Conservation (phyloP, 1,139 yeast species). For the Saccharomyces hybrid region DNA sequence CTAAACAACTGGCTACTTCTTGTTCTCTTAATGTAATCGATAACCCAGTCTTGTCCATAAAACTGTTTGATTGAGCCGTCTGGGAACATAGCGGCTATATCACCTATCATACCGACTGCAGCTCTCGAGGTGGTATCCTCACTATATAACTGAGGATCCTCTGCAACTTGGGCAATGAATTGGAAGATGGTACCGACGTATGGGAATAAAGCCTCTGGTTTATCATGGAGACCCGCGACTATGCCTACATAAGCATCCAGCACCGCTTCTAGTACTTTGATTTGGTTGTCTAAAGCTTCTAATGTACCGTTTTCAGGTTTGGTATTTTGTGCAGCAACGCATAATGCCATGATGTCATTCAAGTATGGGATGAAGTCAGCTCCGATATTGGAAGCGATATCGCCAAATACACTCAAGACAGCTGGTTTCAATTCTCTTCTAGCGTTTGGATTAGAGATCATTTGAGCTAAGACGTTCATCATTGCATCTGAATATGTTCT, state of each 20-base stretch:
- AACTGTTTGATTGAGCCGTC: slow-evolving; percentile 61
- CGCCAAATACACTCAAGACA: slow-evolving; percentile 92
- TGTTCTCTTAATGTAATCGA: slow-evolving; percentile 67
- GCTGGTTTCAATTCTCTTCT: slow-evolving; percentile 80
- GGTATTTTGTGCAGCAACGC: slow-evolving; percentile 39
- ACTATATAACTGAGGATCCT: slow-evolving; percentile 51
- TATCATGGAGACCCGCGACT: slow-evolving; percentile 72
- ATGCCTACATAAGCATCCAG: slow-evolving; percentile 93
- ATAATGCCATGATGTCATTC: slow-evolving; percentile 63
- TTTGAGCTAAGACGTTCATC: slow-evolving; percentile 73
- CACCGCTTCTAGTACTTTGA: slow-evolving; percentile 72
- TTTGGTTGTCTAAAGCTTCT: slow-evolving; percentile 72
- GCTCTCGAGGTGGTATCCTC: slow-evolving; percentile 66
- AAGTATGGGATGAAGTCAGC: slow-evolving; percentile 65
- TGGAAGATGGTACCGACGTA: slow-evolving; percentile 64
- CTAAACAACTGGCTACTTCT: slow-evolving; percentile 55
- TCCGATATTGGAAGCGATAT: slow-evolving; percentile 85
- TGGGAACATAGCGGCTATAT: slow-evolving; percentile 79
- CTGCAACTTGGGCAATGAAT: slow-evolving; percentile 54
- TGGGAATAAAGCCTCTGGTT: slow-evolving; percentile 59
- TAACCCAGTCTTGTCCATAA: slow-evolving; percentile 69
- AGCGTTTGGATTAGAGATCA: slow-evolving; percentile 57
- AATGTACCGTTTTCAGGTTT: slow-evolving; percentile 49
- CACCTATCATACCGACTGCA: slow-evolving; percentile 86
- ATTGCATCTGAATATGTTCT: slow-evolving; percentile 69